These are phyloP conservation scores for Ophiocordyceps polyrhachis-furcata DNA, from an alignment of 2,329 filamentous ascomycete species.

Conservation along the genomic window DNA sequence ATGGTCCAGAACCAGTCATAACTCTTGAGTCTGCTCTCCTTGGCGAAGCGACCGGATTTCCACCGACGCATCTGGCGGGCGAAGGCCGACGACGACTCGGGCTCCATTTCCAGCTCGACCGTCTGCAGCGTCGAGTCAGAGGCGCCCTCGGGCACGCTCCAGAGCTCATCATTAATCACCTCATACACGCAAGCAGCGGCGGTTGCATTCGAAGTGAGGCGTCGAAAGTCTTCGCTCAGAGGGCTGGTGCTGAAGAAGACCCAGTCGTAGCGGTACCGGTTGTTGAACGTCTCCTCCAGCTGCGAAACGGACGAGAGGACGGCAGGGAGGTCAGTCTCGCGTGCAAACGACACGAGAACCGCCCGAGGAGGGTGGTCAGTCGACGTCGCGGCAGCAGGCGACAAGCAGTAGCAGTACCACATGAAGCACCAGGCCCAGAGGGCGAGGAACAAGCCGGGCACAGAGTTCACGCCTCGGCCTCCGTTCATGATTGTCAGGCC, in stretches of 20 bases:
- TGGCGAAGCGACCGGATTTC: slow-evolving; percentile 70
- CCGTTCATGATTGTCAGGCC: slow-evolving; percentile 6
- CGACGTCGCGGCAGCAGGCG: slow-evolving; percentile 5
- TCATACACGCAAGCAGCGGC: slow-evolving; percentile 56
- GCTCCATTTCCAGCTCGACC: not conserved
- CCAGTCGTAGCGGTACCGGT: slow-evolving; percentile 72
- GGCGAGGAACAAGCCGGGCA: not conserved
- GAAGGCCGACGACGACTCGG: not conserved
- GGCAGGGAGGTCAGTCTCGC: slow-evolving; percentile 13
- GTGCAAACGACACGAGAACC: slow-evolving; percentile 13
- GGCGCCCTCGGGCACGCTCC: slow-evolving; percentile 46
- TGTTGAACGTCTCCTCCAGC: slow-evolving; percentile 42
- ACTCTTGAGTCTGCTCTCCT: slow-evolving; percentile 47
- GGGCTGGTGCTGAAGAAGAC: slow-evolving; percentile 72
- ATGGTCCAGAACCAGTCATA: slow-evolving; percentile 44
- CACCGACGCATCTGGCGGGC: slow-evolving; percentile 51
- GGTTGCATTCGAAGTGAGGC: slow-evolving; percentile 45
- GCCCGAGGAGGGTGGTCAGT: slow-evolving; percentile 11
- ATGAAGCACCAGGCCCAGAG: slow-evolving; percentile 5
- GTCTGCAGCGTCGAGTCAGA: not conserved
- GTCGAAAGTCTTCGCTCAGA: slow-evolving; percentile 62
- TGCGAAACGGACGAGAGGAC: slow-evolving; percentile 34
- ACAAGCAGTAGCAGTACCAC: slow-evolving; percentile 7
- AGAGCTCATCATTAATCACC: slow-evolving; percentile 56
- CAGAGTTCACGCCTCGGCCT: not conserved